Evolutionary conservation across 352 stramenopile genomes (phyloP), one percentile per base, ranked within the genome.

Genomic region (Phytopythium boreale): DNA sequence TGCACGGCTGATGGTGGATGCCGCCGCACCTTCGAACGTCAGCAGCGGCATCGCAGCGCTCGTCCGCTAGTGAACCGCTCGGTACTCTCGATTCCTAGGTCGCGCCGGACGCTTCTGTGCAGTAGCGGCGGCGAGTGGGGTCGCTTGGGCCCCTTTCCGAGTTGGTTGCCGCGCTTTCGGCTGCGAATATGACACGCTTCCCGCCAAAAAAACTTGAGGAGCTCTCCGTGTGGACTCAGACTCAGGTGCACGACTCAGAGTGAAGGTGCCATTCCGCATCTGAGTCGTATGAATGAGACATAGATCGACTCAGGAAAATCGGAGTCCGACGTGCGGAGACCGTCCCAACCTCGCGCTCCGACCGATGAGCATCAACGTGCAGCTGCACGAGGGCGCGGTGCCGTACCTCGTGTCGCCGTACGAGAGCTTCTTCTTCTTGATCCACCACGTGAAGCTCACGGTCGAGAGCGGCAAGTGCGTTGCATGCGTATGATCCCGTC

Each of bases 391-490:
- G 19, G 71, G 64, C 49, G 65, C 64, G 10, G 73, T 82, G 72
- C 85, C 85, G 67, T 90, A 85, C 53, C 72, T 92, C 51, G 85
- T 93, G 66, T 93, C 85, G 59, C 85, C 85, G 14, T 90, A 84
- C 64, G 85, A 92, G 59, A 82, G 68, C 63, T 90, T 91, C 67
- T 88, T 91, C 80, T 92, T 93, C 68, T 52, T 83, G 27, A 79
- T 93, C 56, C 71, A 83, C 47, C 75, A 75, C 74, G 73, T 90
- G 29, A 88, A 87, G 72, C 82, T 93, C 59, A 77, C 70, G 11
- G 85, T 92, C 55, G 81, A 92, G 63, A 93, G 85, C 58, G 82
- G 85, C 75, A 93, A 85, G 85, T 93, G 69, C 63, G 80, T 70
- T 14, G 24, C 39, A 46, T 46, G 39, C 39, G 15, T 46, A 6